phyloP scores from a whole-genome alignment of 1,139 yeast species.

The Pichia sp. region DNA sequence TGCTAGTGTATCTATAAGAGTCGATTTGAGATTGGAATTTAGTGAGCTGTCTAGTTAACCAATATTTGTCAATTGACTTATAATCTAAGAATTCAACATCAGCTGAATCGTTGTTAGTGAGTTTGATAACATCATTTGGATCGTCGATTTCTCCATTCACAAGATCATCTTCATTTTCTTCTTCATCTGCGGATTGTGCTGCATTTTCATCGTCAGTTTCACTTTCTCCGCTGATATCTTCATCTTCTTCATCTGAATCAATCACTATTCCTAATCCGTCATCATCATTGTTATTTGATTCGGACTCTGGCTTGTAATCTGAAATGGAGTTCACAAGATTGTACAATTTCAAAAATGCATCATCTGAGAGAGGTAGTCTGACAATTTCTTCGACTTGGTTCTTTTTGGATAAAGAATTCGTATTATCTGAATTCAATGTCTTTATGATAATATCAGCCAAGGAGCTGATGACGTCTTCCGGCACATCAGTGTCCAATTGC shows the following conservation, averaged over 20 bases:
- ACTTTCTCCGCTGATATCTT: slow-evolving; percentile 31
- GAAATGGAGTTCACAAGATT: slow-evolving; percentile 53
- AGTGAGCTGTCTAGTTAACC: slow-evolving; percentile 47
- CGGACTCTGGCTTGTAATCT: slow-evolving; percentile 44
- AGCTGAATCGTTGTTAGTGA: slow-evolving; percentile 13
- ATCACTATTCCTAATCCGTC: slow-evolving; percentile 43
- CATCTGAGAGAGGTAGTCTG: slow-evolving; percentile 43
- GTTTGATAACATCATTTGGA: slow-evolving; percentile 21
- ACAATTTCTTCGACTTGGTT: slow-evolving; percentile 46
- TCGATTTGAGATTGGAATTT: slow-evolving; percentile 36
- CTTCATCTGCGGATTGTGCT: slow-evolving; percentile 14
- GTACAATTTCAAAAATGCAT: slow-evolving; percentile 52
- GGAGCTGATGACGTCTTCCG: slow-evolving; percentile 53
- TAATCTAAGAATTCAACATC: slow-evolving; percentile 16
- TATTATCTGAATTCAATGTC: slow-evolving; percentile 49
- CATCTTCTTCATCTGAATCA: slow-evolving; percentile 41
- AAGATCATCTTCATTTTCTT: slow-evolving; percentile 10
- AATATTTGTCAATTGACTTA: slow-evolving; percentile 45
- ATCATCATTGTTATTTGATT: slow-evolving; percentile 28
- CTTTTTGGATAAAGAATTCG: slow-evolving; percentile 39
- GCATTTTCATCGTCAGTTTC: slow-evolving; percentile 31
- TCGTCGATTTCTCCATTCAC: slow-evolving; percentile 14
- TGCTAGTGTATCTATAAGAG: slow-evolving; percentile 31
- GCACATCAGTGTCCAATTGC: slow-evolving; percentile 51
- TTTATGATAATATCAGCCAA: slow-evolving; percentile 69